Evolutionary conservation across 768 basidiomycete genomes (phyloP).

Genomic region (Agrocybe chaxingu): DNA sequence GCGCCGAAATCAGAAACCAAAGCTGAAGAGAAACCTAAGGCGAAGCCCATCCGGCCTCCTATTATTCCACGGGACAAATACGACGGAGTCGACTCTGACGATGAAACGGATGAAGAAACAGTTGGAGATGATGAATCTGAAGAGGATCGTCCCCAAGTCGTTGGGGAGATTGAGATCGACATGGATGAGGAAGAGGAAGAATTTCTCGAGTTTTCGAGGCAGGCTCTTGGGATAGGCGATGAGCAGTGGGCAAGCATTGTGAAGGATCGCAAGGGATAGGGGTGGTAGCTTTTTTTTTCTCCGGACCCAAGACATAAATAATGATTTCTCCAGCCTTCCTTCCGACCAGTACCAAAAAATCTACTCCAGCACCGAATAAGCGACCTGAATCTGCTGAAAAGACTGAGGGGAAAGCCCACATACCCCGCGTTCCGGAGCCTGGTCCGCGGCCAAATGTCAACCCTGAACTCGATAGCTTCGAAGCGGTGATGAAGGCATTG

Average conservation of each 20-base stretch:
- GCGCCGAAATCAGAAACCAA: background rate
- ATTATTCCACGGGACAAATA: slow-evolving; percentile 80
- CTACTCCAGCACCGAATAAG: slow-evolving; percentile 8
- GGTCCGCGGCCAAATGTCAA: slow-evolving; percentile 47
- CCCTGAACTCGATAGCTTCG: slow-evolving; percentile 85
- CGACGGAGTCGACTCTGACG: slow-evolving; percentile 93
- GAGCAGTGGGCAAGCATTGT: slow-evolving; percentile 91
- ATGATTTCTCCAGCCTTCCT: slow-evolving; percentile 48
- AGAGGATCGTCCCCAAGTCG: slow-evolving; percentile 79
- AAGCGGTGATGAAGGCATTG: slow-evolving; percentile 95
- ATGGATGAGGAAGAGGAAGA: slow-evolving; percentile 94
- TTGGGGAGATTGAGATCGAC: slow-evolving; percentile 83
- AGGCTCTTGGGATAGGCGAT: slow-evolving; percentile 84
- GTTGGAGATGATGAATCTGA: slow-evolving; percentile 61
- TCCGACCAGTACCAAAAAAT: slow-evolving; percentile 36
- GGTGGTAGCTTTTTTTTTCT: slow-evolving; percentile 61
- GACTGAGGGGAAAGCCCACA: slow-evolving; percentile 13
- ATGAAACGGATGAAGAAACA: slow-evolving; percentile 72
- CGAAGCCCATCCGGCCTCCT: slow-evolving; percentile 66
- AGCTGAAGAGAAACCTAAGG: slow-evolving; percentile 19
- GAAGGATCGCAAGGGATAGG: slow-evolving; percentile 63
- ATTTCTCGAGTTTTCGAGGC: slow-evolving; percentile 92
- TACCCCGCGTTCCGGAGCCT: slow-evolving; percentile 18
- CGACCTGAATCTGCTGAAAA: slow-evolving; percentile 4
- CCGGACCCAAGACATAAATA: slow-evolving; percentile 1